Evolutionary conservation across 805 yeast genomes (phyloP).

Genomic region (Kluyveromyces siamensis): DNA sequence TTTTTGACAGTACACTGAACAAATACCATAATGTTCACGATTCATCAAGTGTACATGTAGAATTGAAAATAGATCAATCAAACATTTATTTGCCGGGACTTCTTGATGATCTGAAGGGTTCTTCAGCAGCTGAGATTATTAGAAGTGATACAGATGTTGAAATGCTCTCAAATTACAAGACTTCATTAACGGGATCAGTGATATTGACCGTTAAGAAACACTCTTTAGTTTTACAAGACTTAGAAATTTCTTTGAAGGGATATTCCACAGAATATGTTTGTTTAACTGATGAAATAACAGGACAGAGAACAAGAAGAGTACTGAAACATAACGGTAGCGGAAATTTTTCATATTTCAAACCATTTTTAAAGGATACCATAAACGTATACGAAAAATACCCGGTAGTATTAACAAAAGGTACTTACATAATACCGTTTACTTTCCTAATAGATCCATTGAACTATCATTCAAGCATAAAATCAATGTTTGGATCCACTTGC

Average conservation of each 20-base stretch:
- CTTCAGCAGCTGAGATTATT: neutral
- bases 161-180: neutral
- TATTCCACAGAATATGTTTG: slow-evolving; percentile 6
- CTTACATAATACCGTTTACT: slow-evolving; percentile 5
- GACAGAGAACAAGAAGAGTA: neutral
- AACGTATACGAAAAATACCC: neutral
- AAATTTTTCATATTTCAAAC: neutral
- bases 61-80: slow-evolving; percentile 2
- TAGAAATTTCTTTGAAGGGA: slow-evolving; percentile 6
- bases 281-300: neutral
- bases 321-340: neutral
- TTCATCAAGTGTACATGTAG: slow-evolving; percentile 1
- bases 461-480: slow-evolving; percentile 8
- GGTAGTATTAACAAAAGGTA: slow-evolving; percentile 3
- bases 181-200: slow-evolving; percentile 4
- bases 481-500: slow-evolving; percentile 8
- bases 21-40: slow-evolving; percentile 2
- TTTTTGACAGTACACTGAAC: slow-evolving; percentile 1
- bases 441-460: slow-evolving; percentile 7
- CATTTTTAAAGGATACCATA: slow-evolving; percentile 4
- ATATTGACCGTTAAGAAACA: slow-evolving; percentile 5
- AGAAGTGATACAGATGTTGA: neutral
- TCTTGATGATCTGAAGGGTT: neutral
- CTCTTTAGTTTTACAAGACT: neutral
- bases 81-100: slow-evolving; percentile 4